These are phyloP conservation scores for Penicillium tannophilum DNA, from an alignment of 495 filamentous ascomycete species.

Conservation along the genomic window DNA sequence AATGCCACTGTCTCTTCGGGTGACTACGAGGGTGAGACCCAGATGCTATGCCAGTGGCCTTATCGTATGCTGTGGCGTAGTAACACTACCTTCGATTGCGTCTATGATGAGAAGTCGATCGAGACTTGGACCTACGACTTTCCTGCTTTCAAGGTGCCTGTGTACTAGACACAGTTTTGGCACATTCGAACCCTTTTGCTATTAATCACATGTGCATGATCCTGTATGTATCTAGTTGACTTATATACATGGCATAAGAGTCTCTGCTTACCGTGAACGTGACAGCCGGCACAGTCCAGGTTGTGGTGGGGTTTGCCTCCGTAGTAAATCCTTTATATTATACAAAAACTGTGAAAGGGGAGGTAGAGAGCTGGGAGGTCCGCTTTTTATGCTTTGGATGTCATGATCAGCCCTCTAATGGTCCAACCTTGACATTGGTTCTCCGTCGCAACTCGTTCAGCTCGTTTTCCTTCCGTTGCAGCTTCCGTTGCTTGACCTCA, in stretches of 20 bases:
- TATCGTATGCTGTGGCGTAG: conserved; percentile 44
- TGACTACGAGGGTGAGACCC: conserved; percentile 37
- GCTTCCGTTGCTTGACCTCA: conserved; percentile 40
- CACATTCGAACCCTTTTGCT: no score
- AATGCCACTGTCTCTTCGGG: conserved; percentile 43
- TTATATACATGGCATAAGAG: no score
- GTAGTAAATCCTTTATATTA: no score
- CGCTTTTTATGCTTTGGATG: background rate
- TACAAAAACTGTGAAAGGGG: no score
- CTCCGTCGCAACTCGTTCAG: conserved; percentile 38
- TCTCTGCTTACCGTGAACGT: no score
- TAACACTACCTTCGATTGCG: conserved; percentile 42
- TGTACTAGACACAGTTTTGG: conserved; percentile 19
- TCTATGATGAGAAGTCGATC: conserved; percentile 42
- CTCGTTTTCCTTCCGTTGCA: conserved; percentile 32
- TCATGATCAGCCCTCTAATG: conserved; percentile 39
- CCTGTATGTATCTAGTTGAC: no score
- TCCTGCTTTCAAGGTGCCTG: conserved; percentile 32
- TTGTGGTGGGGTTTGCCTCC: no score
- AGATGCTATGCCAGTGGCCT: conserved; percentile 53
- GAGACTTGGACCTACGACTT: conserved; percentile 43
- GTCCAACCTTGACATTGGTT: conserved; percentile 65
- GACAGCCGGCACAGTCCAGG: no score
- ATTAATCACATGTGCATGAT: no score
- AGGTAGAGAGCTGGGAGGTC: no score